Evolutionary conservation across 257 asterid species (phyloP), one percentile per base, ranked within the genome.

Genomic region (Ilex aquifolium): DNA sequence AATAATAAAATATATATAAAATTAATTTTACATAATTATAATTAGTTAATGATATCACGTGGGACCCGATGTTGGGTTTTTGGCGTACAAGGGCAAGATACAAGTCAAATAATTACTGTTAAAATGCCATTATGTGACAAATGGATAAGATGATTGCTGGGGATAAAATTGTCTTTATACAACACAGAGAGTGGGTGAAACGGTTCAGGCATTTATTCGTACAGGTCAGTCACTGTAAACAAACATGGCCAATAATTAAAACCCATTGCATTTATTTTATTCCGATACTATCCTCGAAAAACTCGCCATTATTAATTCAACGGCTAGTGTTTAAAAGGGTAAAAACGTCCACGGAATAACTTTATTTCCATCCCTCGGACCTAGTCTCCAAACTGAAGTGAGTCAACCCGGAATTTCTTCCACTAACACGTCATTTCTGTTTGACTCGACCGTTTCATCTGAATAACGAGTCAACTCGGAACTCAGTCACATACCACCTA

Each of bases 131-230:
- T 21, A 21, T 21, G 27, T 21, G 63, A 40, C 68, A 69, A 32
- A 50, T 44, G 54, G 62, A 40, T 10, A 39, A 15, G 31, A 17
- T 51, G 10, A 50, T 52, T 31, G 15, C 15, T 5, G 8, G 72
- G 70, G 79, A 15, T 46, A 64, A 10, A 48, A 51, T 27, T 61
- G 86, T 69, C 72, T 9, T 66, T 60, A 61, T 59, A 30, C 4
- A 46, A 21, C 16, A 21, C 16, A 29, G 1, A 53, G 32, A 63
- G 51, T 51, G 48, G 11, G 39, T 32, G 55, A 54, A 13, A 56
- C 3, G 56, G 46, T 13, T 49, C 53, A 2, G 21, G 15, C 69
- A 57, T 57, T 30, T 44, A 62, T 59, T 65, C 63, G 58, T 63
- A 69, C 82, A 69, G 74, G 74, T 69, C 73, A 73, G 27, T 21